Evolutionary conservation across 352 stramenopile species (phyloP).

Genomic region (Globisporangium barbulae): DNA sequence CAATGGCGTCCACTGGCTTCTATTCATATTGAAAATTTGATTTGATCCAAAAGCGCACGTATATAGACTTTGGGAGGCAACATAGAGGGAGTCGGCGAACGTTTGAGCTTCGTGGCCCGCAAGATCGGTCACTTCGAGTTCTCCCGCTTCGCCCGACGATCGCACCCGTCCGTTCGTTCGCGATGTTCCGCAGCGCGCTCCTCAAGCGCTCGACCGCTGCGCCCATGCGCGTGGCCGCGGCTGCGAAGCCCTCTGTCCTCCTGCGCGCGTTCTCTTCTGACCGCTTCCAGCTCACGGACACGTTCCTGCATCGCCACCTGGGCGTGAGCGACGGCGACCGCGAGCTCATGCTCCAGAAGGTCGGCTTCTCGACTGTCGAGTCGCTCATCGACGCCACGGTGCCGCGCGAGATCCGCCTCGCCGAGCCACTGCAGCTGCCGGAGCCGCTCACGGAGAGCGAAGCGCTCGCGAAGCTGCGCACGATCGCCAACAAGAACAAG

Average conservation of each 20-base stretch:
- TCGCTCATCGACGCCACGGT: slow-evolving; percentile 94
- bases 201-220: slow-evolving; percentile 15
- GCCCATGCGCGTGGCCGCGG: neutral
- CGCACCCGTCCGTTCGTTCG: neutral
- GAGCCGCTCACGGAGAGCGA: slow-evolving; percentile 91
- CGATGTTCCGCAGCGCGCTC: slow-evolving; percentile 19
- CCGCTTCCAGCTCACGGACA: slow-evolving; percentile 52
- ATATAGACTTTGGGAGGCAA: too few species aligned
- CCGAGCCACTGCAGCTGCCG: slow-evolving; percentile 53
- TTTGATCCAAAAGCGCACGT: too few species aligned
- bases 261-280: slow-evolving; percentile 16
- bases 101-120: neutral
- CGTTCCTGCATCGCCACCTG: slow-evolving; percentile 80
- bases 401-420: slow-evolving; percentile 89
- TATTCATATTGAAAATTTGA: too few species aligned
- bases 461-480: slow-evolving; percentile 86
- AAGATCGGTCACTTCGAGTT: slow-evolving; percentile 10
- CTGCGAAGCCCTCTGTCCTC: neutral
- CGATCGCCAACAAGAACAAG: slow-evolving; percentile 95
- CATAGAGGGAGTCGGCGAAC: too few species aligned
- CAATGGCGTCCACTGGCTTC: too few species aligned
- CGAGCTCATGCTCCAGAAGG: slow-evolving; percentile 89
- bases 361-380: slow-evolving; percentile 94
- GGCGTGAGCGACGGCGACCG: slow-evolving; percentile 89
- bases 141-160: neutral